Evolutionary conservation across 2,329 filamentous ascomycete genomes (phyloP), one percentile per base, ranked within the genome.

Genomic region (Acephala macrosclerotiorum): DNA sequence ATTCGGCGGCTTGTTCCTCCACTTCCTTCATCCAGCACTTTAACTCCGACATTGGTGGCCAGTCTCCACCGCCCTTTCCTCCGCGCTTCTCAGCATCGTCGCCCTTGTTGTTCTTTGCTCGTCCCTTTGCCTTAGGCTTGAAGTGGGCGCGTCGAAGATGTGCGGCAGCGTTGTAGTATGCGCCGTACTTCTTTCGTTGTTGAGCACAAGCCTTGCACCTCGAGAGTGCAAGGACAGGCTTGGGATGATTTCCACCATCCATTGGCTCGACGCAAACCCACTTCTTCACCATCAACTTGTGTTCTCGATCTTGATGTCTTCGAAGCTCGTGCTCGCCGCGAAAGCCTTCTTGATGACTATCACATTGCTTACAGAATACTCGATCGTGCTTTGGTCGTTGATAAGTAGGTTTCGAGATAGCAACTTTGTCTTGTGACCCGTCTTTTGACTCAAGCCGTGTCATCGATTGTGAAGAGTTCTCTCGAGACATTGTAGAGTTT

Each of bases 121-220:
- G 82, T 40, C 79, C 79, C 16, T 85, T 81, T 8, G 80, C 75
- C 78, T 86, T 87, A 60, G 83, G 90, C 75, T 91, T 92, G 83
- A 97, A 98, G 77, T 98, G 95, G 0, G 91, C 91, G 58, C 95
- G 89, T 49, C 94, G 87, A 9, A 98, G 85, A 76, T 98, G 95
- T 0, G 94, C 95, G 0, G 94, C 94, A 0, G 94, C 95, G 74
- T 98, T 98, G 80, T 98, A 97, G 80, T 97, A 96, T 18, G 92
- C 92, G 3, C 91, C 91, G 73, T 98, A 98, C 65, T 87, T 85
- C 82, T 97, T 97, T 82, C 97, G 97, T 63, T 85, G 81, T 53
- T 85, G 85, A 58, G 84, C 85, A 78, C 95, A 98, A 57, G 91
- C 87, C 79, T 97, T 97, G 86, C 74, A 76, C 64, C 67, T 67